A percentile compares a stretch with the other conserved stretches of the same genome.
These are phyloP conservation scores for Aspergillus kassunensis DNA, from an alignment of 495 filamentous ascomycete genomes.

Conservation along the genomic window DNA sequence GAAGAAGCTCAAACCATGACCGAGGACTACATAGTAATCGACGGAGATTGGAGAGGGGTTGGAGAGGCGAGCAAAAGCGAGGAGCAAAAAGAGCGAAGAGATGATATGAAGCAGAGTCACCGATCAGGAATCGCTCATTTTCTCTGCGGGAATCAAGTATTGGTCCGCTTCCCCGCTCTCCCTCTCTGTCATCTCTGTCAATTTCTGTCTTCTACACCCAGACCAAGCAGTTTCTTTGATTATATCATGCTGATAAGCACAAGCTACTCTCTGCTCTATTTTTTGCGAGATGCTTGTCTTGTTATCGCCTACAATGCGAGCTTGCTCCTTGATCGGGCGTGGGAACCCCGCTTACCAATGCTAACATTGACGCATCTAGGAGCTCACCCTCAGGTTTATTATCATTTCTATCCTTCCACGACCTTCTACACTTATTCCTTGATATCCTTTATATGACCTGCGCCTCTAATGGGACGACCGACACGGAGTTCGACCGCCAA, in stretches of 20 bases:
- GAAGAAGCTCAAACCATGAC: conserved; percentile 35
- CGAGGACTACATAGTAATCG: conserved; percentile 46
- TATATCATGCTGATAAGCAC: neutral
- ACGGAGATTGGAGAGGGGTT: conserved; percentile 26
- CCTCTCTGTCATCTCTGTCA: conserved; percentile 2
- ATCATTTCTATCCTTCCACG: neutral
- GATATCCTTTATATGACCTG: neutral
- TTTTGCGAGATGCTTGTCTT: neutral
- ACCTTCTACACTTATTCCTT: neutral
- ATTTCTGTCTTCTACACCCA: neutral
- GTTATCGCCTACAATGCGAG: too few relatives aligned
- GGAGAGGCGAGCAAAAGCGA: conserved; percentile 32
- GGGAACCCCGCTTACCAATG: conserved; percentile 12
- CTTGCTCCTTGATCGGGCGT: conserved; percentile 6
- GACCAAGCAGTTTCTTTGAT: neutral
- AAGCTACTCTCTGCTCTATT: neutral
- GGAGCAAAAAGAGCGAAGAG: conserved; percentile 23
- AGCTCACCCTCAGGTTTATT: neutral
- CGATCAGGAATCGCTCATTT: conserved; percentile 27
- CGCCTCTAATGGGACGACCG: neutral
- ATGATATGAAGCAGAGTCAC: conserved; percentile 31
- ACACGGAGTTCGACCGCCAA: too few relatives aligned
- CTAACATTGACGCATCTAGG: neutral
- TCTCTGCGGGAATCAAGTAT: conserved; percentile 8
- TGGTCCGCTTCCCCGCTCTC: conserved; percentile 19